Percentiles rank a stretch among this genome's conserved stretches.
phyloP scores from a whole-genome alignment of 139 green algal species.

The Coccomyxa sp. region DNA sequence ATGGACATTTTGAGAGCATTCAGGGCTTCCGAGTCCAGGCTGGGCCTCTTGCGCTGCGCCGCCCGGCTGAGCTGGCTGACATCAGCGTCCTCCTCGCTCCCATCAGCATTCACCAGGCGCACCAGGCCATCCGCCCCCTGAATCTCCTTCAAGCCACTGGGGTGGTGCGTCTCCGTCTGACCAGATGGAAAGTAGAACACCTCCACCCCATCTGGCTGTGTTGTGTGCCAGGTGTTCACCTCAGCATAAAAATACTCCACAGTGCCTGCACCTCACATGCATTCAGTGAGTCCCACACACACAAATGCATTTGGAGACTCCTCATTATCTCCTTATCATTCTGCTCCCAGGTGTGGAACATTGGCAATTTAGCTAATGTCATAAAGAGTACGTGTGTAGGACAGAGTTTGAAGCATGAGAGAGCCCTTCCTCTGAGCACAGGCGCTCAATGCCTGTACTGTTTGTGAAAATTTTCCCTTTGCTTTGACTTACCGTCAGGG shows the following conservation, averaged over 20 bases:
- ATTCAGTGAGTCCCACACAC: too few species aligned
- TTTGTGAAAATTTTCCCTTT: too few species aligned
- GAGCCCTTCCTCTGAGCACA: too few species aligned
- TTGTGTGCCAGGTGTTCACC: conserved; percentile 78
- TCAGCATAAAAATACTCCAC: conserved; percentile 84
- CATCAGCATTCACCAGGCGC: conserved; percentile 3
- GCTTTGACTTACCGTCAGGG: conserved; percentile 13
- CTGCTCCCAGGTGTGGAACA: neutral
- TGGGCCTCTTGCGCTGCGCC: neutral
- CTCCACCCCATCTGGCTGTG: conserved; percentile 59
- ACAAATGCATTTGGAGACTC: neutral
- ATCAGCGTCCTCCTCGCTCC: neutral
- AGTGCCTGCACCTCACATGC: conserved; percentile 9
- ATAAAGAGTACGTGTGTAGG: too few species aligned
- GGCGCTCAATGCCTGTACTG: too few species aligned
- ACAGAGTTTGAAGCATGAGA: too few species aligned
- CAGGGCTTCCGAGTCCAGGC: neutral
- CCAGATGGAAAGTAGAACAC: conserved; percentile 84
- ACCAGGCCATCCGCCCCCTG: conserved; percentile 6
- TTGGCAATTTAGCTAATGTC: too few species aligned
- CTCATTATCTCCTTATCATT: neutral
- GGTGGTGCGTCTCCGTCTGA: conserved; percentile 72
- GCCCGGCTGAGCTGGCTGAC: neutral
- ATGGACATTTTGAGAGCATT: neutral
- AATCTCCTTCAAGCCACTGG: conserved; percentile 50